Percentiles rank a stretch among this genome's conserved stretches.
These are phyloP conservation scores for Entamoeba histolytica DNA, from an alignment of 208 protist species.

Conservation along the genomic window DNA sequence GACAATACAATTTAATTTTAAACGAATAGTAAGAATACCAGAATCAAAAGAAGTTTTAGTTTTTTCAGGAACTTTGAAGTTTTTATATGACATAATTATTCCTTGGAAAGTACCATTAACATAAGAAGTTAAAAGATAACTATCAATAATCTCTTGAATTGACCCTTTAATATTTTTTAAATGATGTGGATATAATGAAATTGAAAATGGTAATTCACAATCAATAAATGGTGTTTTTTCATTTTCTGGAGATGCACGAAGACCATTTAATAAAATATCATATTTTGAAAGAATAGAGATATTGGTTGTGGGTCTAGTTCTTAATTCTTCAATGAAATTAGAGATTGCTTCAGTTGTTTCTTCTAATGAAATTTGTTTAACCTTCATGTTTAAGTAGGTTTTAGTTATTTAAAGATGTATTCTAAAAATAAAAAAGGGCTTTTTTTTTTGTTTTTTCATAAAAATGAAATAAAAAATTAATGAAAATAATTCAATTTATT, in stretches of 20 bases:
- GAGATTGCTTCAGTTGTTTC: not conserved
- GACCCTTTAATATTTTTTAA: not conserved
- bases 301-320: not conserved
- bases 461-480: no score
- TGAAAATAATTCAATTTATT: no score
- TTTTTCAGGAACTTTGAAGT: not conserved
- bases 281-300: not conserved
- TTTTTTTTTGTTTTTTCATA: not conserved
- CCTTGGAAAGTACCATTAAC: not conserved
- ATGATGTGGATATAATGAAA: not conserved
- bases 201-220: not conserved
- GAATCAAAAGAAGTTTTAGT: not conserved
- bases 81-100: not conserved
- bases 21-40: not conserved
- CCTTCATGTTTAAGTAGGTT: not conserved
- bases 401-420: not conserved
- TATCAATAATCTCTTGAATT: not conserved
- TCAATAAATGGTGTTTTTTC: not conserved
- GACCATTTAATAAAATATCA: not conserved
- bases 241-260: not conserved
- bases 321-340: not conserved
- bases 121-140: not conserved
- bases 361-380: not conserved
- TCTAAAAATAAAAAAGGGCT: not conserved
- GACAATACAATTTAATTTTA: not conserved